Percentiles rank a stretch among this genome's conserved stretches.
Evolutionary conservation across 2,329 filamentous ascomycete genomes (phyloP).

Genomic region (Pyricularia sp.): DNA sequence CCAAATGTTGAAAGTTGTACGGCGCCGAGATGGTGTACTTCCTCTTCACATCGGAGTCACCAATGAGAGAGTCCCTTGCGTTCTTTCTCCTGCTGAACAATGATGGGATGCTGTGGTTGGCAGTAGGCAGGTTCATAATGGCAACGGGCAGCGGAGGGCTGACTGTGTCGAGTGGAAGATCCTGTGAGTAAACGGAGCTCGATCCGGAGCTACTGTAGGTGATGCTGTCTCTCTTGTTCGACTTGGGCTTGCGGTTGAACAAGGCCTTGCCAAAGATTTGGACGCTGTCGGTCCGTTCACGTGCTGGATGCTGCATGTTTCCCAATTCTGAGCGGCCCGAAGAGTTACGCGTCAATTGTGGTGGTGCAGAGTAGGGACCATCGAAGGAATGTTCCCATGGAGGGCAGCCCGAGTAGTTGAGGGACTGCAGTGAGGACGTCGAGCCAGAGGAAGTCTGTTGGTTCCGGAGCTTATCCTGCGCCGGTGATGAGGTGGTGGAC

Average conservation of each 20-base stretch:
- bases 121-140: not conserved
- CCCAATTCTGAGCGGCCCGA: constrained; percentile 46
- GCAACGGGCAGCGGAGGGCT: constrained; percentile 20
- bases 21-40: constrained; percentile 50
- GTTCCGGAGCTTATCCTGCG: constrained; percentile 34
- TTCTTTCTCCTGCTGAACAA: constrained; percentile 42
- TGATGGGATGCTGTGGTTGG: constrained; percentile 28
- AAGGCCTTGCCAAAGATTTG: constrained; percentile 51
- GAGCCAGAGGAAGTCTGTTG: constrained; percentile 43
- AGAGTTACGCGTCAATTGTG: constrained; percentile 40
- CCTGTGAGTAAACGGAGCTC: constrained; percentile 38
- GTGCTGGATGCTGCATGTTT: constrained; percentile 32
- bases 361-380: constrained; percentile 20
- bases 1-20: constrained; percentile 59
- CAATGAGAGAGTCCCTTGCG: constrained; percentile 13
- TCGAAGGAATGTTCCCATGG: constrained; percentile 43
- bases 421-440: constrained; percentile 42
- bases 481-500: constrained; percentile 24
- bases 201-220: constrained; percentile 30
- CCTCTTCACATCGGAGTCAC: constrained; percentile 19
- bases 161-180: constrained; percentile 25
- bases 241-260: constrained; percentile 43
- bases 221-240: constrained; percentile 36
- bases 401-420: constrained; percentile 30
- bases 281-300: constrained; percentile 48